A percentile compares a stretch with the other conserved stretches of the same genome.
Conservation (phyloP, 2,329 filamentous ascomycete genomes). For the Colletotrichum falcatum region DNA sequence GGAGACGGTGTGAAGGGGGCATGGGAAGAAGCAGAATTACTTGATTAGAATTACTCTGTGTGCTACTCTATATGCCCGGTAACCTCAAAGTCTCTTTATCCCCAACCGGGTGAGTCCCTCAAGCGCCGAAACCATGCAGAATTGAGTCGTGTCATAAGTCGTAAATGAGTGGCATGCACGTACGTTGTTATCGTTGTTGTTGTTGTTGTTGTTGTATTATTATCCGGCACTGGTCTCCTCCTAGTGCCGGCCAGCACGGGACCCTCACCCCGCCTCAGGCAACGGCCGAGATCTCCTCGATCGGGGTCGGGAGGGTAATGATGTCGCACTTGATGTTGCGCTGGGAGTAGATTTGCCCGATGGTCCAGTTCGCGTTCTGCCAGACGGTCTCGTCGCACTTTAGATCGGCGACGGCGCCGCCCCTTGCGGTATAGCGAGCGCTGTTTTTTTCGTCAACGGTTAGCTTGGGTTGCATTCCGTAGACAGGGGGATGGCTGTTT, state of each 20-base stretch:
- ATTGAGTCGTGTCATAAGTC: background rate
- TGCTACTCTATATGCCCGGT: background rate
- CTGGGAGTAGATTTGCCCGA: conserved; percentile 49
- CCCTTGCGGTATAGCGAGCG: conserved; percentile 47
- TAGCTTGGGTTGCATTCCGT: too few relatives aligned
- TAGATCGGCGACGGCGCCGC: conserved; percentile 46
- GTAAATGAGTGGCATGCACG: background rate
- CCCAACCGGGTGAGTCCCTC: background rate
- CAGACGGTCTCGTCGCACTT: conserved; percentile 46
- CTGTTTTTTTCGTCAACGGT: conserved; percentile 28
- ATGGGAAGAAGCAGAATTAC: background rate
- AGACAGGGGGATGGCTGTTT: background rate
- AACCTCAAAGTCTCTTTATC: background rate
- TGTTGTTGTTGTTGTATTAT: background rate
- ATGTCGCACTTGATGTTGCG: conserved; percentile 47
- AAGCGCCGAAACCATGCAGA: conserved; percentile 9
- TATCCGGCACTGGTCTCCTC: too few relatives aligned
- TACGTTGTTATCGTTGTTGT: background rate
- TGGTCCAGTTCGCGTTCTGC: conserved; percentile 49
- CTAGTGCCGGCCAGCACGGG: too few relatives aligned
- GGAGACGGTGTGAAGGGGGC: too few relatives aligned
- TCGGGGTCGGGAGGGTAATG: conserved; percentile 44
- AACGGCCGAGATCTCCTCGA: conserved; percentile 46
- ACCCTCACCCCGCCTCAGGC: conserved; percentile 39
- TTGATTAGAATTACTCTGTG: conserved; percentile 14